Evolutionary conservation across 1,284 basidiomycete species (phyloP), one percentile per base, ranked within the genome.

Genomic region (Ustilago cynodontis): DNA sequence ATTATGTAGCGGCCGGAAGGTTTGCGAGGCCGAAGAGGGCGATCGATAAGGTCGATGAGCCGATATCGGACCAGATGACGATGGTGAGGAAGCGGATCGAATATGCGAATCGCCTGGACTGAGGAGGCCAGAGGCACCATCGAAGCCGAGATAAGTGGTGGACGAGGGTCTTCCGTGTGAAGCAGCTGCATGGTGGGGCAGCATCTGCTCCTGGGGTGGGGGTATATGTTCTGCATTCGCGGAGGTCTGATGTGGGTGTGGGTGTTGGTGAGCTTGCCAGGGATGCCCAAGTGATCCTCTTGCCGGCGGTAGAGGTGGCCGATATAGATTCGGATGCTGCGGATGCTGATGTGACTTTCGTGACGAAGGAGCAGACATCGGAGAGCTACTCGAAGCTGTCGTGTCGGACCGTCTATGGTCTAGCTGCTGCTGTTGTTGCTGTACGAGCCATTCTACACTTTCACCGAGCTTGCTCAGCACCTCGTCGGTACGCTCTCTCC

Each of bases 401-500:
- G 57, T 63, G 10, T 65, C 60, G 2, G 71, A 70, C 9, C 63
- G 59, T n/a, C 56, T 43, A 11, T 59, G 55, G 1, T 60, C 62
- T n/a, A 22, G 69, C 14, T 64, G 68, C 31, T 58, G 57, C 31
- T 59, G 64, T 26, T 68, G 66, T 13, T 76, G 65, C n/a, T 66
- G 47, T 2, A 79, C 67, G 18, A 80, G 68, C 65, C 62, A 79
- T 20, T 82, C 80, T 28, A 82, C 75, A 20, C 65, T 74, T n/a
- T 71, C 69, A 5, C 60, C 65, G 1, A 82, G 65, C 41, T 61
- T 59, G 26, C 66, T 60, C 24, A 82, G 64, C 8, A 71, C 69
- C 20, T 78, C 75, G 45, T 83, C 82, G 9, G 81, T 82, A n/a
- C 70, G 60, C 49, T 82, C 80, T 24, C 80, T 55, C 80, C 80